Evolutionary conservation across 306 rosid genomes (phyloP).

Genomic region (Arachis hypogaea): DNA sequence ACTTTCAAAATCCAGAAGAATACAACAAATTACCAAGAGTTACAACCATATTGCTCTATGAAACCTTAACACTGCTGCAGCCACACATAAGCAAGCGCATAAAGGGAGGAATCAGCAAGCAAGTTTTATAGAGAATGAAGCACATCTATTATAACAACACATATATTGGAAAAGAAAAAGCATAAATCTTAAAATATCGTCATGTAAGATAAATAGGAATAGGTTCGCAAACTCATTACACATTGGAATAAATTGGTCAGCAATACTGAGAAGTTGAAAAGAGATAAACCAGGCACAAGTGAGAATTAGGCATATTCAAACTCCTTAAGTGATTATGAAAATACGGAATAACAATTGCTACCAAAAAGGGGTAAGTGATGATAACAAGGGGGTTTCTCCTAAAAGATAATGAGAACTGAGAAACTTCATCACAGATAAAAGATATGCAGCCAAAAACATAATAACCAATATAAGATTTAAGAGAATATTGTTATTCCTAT

Average conservation of each 20-base stretch:
- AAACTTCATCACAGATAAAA: constrained; percentile 16
- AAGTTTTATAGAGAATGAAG: neutral
- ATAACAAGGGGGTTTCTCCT: constrained; percentile 18
- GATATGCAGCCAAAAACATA: constrained; percentile 6
- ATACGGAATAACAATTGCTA: constrained; percentile 20
- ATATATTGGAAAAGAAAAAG: neutral
- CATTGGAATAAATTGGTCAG: neutral
- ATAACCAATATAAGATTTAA: constrained; percentile 20
- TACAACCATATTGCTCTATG: constrained; percentile 15
- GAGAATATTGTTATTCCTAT: neutral
- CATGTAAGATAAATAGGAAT: neutral
- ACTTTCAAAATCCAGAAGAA: constrained; percentile 27
- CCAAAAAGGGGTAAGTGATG: constrained; percentile 1
- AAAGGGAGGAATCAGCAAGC: neutral
- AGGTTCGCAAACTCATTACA: neutral
- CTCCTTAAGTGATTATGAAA: neutral
- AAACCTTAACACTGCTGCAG: constrained; percentile 6
- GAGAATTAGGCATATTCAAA: neutral
- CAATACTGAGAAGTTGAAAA: too few species aligned
- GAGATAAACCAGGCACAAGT: neutral
- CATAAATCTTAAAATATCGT: neutral
- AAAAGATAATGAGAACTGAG: constrained; percentile 32
- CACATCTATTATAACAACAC: neutral
- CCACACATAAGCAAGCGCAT: constrained; percentile 2
- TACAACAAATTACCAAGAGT: constrained; percentile 1